Base-by-base conservation (phyloP, 208 protist species). In the Angomonas ambiguus region DNA sequence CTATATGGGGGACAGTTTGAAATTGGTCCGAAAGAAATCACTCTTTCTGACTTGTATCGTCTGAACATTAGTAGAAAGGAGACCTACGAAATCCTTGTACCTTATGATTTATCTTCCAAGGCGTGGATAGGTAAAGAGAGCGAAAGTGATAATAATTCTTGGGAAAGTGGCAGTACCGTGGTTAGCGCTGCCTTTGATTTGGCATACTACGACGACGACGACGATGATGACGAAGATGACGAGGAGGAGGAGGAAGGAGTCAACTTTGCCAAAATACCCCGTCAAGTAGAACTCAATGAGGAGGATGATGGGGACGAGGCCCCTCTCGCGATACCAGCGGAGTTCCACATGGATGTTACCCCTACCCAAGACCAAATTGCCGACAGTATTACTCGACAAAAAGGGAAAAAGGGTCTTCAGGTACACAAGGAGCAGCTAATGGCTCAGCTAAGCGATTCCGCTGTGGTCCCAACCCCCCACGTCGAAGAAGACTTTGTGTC, bases 1-100 rank as follows among this genome's bases (percentile, higher is more conserved):
- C 57, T 97, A 48, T 97, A 85, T 70, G 92, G 92, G 25, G 92
- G 92, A 25, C 89, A 95, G 72, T 92, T 93, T 38, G 92, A 97
- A 77, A 87, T 74, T 66, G 84, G 83, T 69, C 76, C 81, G 51
- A 87, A 83, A 67, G 89, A 97, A 71, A 80, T 96, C 41, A 95
- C 92, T 1, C 90, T 97, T 79, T 82, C 79, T 0, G 92, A 97
- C 62, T 67, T 97, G 1, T 97, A 90, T 60, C n/a, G 77, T 6
- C 67, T 97, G 1, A 94, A 97, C 64, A 55, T 97, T 13, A 87
- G 90, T 66, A 77, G 65, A 32, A 80, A 89, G 18, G 90, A 95
- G 35, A 88, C 82, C 20, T 97, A 92, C 66, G 67, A 78, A 53
- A 61, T 85, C 38, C 82, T 92, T 0, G 79, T 91, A 13, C 91